Percentiles rank a stretch among this genome's conserved stretches.
Conservation (phyloP, 176 grass and related monocot genomes). For the Phyllostachys edulis region DNA sequence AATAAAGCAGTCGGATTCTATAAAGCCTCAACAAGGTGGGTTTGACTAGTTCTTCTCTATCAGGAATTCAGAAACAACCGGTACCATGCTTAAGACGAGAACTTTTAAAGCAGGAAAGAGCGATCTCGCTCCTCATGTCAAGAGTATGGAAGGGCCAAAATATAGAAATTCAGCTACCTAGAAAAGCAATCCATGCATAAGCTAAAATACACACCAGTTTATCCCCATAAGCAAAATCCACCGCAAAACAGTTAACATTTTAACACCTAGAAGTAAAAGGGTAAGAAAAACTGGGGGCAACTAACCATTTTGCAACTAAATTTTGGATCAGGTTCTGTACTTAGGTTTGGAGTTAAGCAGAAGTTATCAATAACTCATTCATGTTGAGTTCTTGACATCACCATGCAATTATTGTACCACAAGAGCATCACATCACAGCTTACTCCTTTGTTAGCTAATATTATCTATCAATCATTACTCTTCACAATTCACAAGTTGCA, state of each 20-base stretch:
- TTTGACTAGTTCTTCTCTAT: not conserved
- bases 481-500: not conserved
- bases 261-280: slow-evolving; percentile 9
- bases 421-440: slow-evolving; percentile 11
- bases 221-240: not conserved
- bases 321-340: slow-evolving; percentile 7
- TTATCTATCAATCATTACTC: not conserved
- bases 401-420: not conserved
- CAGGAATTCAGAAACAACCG: not conserved
- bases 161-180: not conserved
- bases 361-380: not conserved
- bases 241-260: not conserved
- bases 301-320: not conserved
- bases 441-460: not conserved
- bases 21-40: not conserved
- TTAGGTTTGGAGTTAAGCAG: not conserved
- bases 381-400: not conserved
- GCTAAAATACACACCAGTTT: not conserved
- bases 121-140: not conserved
- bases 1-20: not conserved
- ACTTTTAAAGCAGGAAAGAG: not conserved
- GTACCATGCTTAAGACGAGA: not conserved
- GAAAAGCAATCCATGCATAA: slow-evolving; percentile 18
- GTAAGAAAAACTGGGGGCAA: not conserved
- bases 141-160: not conserved